Evolutionary conservation across 345 rosid genomes (phyloP), one percentile per base, ranked within the genome.

Genomic region (Eucalyptus curtisii): DNA sequence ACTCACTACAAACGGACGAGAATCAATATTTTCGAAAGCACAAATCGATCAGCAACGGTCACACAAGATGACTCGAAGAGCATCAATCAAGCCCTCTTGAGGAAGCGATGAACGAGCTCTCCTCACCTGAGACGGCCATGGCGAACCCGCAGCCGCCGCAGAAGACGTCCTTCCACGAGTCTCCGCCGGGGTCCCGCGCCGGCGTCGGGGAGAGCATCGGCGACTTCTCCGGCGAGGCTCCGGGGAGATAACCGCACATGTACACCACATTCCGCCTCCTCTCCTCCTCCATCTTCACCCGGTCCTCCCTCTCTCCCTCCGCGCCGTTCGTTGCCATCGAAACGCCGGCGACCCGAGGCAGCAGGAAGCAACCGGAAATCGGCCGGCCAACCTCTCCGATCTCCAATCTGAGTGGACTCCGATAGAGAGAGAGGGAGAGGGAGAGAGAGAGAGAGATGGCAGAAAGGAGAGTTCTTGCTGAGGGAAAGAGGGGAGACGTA

Each of bases 91-190:
- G 15, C 27, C 82, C 13, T 30, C 2, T 6, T 37, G 82, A 44
- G 82, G 47, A 20, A 37, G 30, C 47, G 82, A 42, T 40, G 66
- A 76, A 10, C 82, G 13, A 10, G 24, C 82, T 20, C 4, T 59
- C 66, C 22, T 76, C 82, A 97, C 99, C 98, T 93, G 98, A 97
- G 91, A 95, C 92, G 85, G 97, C 97, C 93, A 97, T 94, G 49
- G 97, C 97, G 88, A 97, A 96, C 86, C 99, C 99, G 90, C 98
- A 97, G 76, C 99, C 98, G 16, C 98, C 97, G 45, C 97, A 94
- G 45, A 94, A 95, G 20, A 97, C 95, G 45, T 95, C 97, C 91
- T 92, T 95, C 97, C 99, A 96, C 3, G 93, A 91, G 88, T 93
- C 93, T n/a, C 91, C 92, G 14, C 90, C 92, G 31, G 88, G 91